phyloP scores from a whole-genome alignment of 306 rosid species.

The Rosa persica region DNA sequence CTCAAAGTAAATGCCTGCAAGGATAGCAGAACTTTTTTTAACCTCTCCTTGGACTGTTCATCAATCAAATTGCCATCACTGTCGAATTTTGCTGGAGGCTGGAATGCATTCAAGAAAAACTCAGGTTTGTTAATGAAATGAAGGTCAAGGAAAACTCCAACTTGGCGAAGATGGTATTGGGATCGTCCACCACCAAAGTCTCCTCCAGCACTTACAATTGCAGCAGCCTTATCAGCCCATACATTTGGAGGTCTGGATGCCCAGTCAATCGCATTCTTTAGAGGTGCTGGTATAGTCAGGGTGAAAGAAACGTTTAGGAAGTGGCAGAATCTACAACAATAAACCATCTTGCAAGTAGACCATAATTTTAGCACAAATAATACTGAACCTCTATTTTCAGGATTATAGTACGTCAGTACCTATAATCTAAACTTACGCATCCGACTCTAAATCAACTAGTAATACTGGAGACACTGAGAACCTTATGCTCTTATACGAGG shows the following conservation, averaged over 20 bases:
- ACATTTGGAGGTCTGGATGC: constrained; percentile 82
- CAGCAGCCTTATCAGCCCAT: constrained; percentile 82
- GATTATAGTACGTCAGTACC: not conserved
- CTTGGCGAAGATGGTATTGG: constrained; percentile 88
- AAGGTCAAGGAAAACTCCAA: constrained; percentile 75
- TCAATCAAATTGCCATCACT: constrained; percentile 65
- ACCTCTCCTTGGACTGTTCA: constrained; percentile 35
- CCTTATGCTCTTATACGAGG: not conserved
- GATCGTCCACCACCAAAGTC: constrained; percentile 63
- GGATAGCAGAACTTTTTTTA: constrained; percentile 56
- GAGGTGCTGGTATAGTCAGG: constrained; percentile 35
- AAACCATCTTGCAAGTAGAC: not conserved
- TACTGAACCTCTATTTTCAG: not conserved
- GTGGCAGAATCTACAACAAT: constrained; percentile 3
- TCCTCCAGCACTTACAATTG: constrained; percentile 86
- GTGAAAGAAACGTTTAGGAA: not conserved
- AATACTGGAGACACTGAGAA: not conserved
- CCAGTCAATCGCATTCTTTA: constrained; percentile 88
- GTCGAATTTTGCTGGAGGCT: constrained; percentile 74
- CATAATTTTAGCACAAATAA: not conserved
- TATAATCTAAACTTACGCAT: not conserved
- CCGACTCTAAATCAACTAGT: not conserved
- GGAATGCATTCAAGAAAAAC: constrained; percentile 57
- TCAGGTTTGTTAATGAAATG: constrained; percentile 96
- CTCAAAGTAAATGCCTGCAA: constrained; percentile 48